phyloP scores from a whole-genome alignment of 176 grass and related monocot genomes.

The Phragmites australis region DNA sequence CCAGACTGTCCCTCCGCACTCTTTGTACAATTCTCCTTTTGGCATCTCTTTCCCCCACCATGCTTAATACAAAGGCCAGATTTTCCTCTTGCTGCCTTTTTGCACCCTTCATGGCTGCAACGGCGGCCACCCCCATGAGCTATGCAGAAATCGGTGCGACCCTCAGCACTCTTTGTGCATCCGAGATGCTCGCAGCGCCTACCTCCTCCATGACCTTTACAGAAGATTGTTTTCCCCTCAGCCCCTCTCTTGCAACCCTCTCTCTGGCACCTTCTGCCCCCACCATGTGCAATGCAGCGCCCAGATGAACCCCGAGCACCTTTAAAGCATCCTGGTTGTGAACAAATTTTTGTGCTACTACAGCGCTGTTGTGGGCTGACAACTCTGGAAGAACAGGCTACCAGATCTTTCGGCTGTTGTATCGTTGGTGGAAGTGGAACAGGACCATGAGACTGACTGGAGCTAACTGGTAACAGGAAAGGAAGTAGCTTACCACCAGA shows the following conservation, averaged over 20 bases:
- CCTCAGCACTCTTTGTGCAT: slow-evolving; percentile 60
- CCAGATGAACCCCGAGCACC: slow-evolving; percentile 74
- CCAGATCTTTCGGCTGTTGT: slow-evolving; percentile 32
- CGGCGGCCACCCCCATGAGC: slow-evolving; percentile 58
- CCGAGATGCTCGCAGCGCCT: slow-evolving; percentile 49
- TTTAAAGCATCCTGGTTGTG: slow-evolving; percentile 55
- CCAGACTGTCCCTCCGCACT: slow-evolving; percentile 63
- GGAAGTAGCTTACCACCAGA: slow-evolving; percentile 58
- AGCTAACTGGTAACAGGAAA: slow-evolving; percentile 33
- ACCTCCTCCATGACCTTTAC: slow-evolving; percentile 61
- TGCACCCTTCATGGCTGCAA: slow-evolving; percentile 50
- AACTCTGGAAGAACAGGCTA: slow-evolving; percentile 30
- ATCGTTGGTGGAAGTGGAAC: background rate
- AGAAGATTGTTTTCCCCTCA: slow-evolving; percentile 58
- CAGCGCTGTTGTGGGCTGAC: slow-evolving; percentile 34
- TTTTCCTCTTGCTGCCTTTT: slow-evolving; percentile 57
- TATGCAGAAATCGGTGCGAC: slow-evolving; percentile 56
- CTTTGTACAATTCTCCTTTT: slow-evolving; percentile 50
- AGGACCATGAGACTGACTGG: background rate
- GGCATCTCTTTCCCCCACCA: slow-evolving; percentile 66
- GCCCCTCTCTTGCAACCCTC: slow-evolving; percentile 53
- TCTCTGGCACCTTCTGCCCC: slow-evolving; percentile 62
- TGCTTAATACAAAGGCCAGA: slow-evolving; percentile 61
- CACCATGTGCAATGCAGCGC: slow-evolving; percentile 74
- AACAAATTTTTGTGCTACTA: slow-evolving; percentile 60